Conservation (phyloP, 2,329 filamentous ascomycete genomes). For the Metarhizium sp. region DNA sequence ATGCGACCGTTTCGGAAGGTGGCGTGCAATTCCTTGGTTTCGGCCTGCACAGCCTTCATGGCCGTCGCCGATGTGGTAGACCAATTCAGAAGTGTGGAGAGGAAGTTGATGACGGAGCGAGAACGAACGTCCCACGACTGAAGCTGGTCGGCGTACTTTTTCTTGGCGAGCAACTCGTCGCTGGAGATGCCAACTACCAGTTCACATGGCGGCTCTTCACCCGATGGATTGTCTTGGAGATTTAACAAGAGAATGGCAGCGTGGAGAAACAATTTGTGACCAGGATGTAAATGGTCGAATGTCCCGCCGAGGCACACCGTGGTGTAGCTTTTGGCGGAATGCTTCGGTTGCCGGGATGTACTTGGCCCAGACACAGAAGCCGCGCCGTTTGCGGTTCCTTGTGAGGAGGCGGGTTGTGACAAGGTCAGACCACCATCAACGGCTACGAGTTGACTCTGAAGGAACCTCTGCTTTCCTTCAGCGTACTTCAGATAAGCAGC, state of each 20-base stretch:
- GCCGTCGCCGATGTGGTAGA: conserved; percentile 19
- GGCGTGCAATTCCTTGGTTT: conserved; percentile 27
- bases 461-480: conserved; percentile 36
- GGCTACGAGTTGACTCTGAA: conserved; percentile 39
- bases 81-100: conserved; percentile 51
- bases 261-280: conserved; percentile 93
- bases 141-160: conserved; percentile 74
- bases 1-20: conserved; percentile 51
- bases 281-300: conserved; percentile 91
- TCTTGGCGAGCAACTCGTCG: conserved; percentile 76
- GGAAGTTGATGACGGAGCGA: conserved; percentile 58
- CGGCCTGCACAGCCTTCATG: conserved; percentile 3
- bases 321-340: conserved; percentile 13
- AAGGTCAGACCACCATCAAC: conserved; percentile 45
- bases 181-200: conserved; percentile 83
- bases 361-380: neutral
- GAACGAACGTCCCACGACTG: conserved; percentile 74
- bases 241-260: conserved; percentile 59
- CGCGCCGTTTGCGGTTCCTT: neutral
- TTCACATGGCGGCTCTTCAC: conserved; percentile 30
- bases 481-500: conserved; percentile 36
- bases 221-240: neutral
- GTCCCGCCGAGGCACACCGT: conserved; percentile 78
- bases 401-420: conserved; percentile 5
- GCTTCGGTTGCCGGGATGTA: neutral